Evolutionary conservation across 139 green algal genomes (phyloP).

Genomic region (Astrephomene gubernaculifera): DNA sequence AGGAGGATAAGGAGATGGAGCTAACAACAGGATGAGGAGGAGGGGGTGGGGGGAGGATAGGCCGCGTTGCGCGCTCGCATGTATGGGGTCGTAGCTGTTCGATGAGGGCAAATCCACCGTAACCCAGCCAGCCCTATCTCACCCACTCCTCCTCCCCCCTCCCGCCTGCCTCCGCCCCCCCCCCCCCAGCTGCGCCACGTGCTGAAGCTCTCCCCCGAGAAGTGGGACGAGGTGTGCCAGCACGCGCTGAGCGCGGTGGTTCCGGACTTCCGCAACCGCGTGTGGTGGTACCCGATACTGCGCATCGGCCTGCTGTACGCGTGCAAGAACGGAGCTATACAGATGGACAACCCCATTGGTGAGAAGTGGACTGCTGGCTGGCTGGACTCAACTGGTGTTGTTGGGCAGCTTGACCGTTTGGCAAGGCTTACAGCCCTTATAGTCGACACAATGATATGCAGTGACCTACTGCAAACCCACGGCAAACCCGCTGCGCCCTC

Average conservation of each 20-base stretch:
- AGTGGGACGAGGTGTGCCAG: slow-evolving; percentile 72
- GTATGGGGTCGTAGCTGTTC: too few species aligned
- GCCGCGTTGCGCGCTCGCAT: too few species aligned
- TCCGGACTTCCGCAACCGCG: slow-evolving; percentile 67
- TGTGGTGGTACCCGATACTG: slow-evolving; percentile 64
- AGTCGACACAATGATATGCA: too few species aligned
- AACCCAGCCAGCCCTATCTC: neutral
- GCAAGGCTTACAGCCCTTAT: too few species aligned
- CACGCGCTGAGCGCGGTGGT: slow-evolving; percentile 65
- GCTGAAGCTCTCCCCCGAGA: slow-evolving; percentile 74
- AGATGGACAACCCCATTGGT: slow-evolving; percentile 67
- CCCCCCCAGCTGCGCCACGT: slow-evolving; percentile 61
- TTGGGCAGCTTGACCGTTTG: too few species aligned
- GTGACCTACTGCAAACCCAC: too few species aligned
- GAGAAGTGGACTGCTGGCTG: too few species aligned
- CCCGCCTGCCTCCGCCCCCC: neutral
- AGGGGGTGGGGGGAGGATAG: too few species aligned
- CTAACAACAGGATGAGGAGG: neutral
- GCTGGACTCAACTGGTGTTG: too few species aligned
- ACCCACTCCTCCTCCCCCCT: neutral
- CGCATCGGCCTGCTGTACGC: slow-evolving; percentile 63
- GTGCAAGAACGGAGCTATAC: slow-evolving; percentile 68
- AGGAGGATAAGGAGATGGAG: neutral
- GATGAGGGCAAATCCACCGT: too few species aligned
- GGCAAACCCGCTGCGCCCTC: neutral